phyloP scores from a whole-genome alignment of 371 early-diverging fungal genomes.

The Sporodiniella umbellata region DNA sequence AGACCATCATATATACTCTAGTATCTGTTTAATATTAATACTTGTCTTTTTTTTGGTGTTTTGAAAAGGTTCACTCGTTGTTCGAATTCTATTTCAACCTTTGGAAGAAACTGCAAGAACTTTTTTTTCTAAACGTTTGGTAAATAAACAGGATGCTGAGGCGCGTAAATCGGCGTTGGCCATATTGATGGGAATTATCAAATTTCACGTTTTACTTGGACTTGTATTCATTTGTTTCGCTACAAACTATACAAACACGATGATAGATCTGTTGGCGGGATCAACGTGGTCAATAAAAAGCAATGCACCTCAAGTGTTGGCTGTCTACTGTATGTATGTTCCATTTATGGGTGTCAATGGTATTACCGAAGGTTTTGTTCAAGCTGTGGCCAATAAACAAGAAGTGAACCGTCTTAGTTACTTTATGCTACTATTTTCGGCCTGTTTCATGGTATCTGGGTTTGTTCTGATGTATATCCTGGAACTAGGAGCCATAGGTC shows the following conservation, averaged over 20 bases:
- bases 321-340: constrained; percentile 83
- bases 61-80: constrained; percentile 78
- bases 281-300: constrained; percentile 55
- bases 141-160: constrained; percentile 3
- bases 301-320: constrained; percentile 56
- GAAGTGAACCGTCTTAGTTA: constrained; percentile 62
- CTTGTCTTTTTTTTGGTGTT: background rate
- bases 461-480: constrained; percentile 54
- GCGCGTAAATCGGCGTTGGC: constrained; percentile 39
- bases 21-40: too few relatives aligned
- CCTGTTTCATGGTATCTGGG: constrained; percentile 63
- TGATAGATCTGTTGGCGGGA: constrained; percentile 74
- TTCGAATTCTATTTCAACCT: constrained; percentile 89
- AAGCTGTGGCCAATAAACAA: constrained; percentile 70
- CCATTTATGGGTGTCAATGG: constrained; percentile 96
- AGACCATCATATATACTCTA: too few relatives aligned
- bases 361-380: constrained; percentile 91
- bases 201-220: constrained; percentile 77
- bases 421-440: constrained; percentile 77
- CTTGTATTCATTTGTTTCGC: constrained; percentile 81
- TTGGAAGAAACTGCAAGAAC: constrained; percentile 88
- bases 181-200: constrained; percentile 63
- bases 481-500: constrained; percentile 69
- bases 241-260: constrained; percentile 73
- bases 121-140: constrained; percentile 68